These are phyloP conservation scores for Metschnikowia colocasiae DNA, from an alignment of 805 yeast genomes.

Conservation along the genomic window DNA sequence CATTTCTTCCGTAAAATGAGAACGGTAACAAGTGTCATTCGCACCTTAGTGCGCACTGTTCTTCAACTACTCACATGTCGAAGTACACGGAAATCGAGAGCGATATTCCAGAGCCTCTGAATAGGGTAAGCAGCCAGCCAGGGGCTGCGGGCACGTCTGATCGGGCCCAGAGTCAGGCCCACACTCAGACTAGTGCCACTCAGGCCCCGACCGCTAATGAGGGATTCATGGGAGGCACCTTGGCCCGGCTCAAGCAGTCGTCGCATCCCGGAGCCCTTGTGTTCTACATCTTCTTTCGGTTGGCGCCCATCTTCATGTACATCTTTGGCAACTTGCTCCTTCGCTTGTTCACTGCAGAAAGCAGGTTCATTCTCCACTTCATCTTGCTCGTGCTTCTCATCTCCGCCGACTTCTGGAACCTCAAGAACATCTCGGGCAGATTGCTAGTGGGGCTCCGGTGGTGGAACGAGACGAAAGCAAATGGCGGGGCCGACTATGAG, in stretches of 20 bases:
- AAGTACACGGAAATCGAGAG: constrained; percentile 32
- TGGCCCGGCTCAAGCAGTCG: constrained; percentile 49
- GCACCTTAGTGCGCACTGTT: no score
- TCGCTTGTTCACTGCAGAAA: constrained; percentile 32
- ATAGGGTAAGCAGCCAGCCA: no score
- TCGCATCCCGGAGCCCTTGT: constrained; percentile 80
- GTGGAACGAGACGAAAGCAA: constrained; percentile 79
- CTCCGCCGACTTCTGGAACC: constrained; percentile 91
- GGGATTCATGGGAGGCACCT: background rate
- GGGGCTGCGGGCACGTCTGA: no score
- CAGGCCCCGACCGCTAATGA: no score
- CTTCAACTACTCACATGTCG: constrained; percentile 13
- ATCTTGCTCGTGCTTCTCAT: constrained; percentile 70
- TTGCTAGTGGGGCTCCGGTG: constrained; percentile 87
- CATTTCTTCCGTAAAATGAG: no score
- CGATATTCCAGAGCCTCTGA: constrained; percentile 14
- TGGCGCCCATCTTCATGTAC: constrained; percentile 62
- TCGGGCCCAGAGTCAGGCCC: no score
- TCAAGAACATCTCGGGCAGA: constrained; percentile 87
- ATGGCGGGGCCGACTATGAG: constrained; percentile 43
- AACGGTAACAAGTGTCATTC: no score
- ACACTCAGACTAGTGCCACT: background rate
- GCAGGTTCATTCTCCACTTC: constrained; percentile 64
- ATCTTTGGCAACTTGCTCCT: constrained; percentile 70
- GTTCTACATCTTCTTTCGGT: constrained; percentile 58